phyloP scores from a whole-genome alignment of 202 grass and related monocot species.

The Eragrostis tef region DNA sequence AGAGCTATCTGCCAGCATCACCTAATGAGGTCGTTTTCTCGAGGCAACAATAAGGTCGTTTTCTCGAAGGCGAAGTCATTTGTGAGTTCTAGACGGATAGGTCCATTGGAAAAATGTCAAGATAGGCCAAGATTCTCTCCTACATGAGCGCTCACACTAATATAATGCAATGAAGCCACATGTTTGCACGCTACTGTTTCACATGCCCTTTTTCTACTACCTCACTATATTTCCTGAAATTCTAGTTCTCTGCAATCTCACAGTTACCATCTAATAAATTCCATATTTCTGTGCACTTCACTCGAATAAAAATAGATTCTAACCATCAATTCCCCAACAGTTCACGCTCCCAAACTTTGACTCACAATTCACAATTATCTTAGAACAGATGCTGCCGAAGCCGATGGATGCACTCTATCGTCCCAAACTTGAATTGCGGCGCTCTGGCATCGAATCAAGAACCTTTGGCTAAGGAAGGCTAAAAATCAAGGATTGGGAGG shows the following conservation, averaged over 20 bases:
- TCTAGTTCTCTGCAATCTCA: background rate
- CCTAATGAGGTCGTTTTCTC: constrained; percentile 9
- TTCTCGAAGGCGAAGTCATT: background rate
- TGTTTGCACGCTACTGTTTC: background rate
- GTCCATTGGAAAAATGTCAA: constrained; percentile 11
- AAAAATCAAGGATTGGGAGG: background rate
- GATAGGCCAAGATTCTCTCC: constrained; percentile 1
- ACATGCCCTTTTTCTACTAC: background rate
- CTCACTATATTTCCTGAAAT: background rate
- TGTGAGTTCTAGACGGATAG: constrained; percentile 6
- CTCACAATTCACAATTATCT: background rate
- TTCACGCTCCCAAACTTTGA: background rate
- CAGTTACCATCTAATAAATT: background rate
- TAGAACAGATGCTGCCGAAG: background rate
- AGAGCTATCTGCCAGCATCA: background rate
- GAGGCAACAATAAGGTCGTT: constrained; percentile 11
- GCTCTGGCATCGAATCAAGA: constrained; percentile 22
- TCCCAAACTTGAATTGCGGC: background rate
- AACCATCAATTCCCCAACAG: background rate
- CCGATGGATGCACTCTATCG: background rate
- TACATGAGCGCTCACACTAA: background rate
- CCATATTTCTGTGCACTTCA: background rate
- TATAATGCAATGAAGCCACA: background rate
- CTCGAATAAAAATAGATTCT: background rate
- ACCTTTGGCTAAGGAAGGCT: background rate